Conservation (phyloP, 2,329 filamentous ascomycete species). For the Aspergillus aculeatus region DNA sequence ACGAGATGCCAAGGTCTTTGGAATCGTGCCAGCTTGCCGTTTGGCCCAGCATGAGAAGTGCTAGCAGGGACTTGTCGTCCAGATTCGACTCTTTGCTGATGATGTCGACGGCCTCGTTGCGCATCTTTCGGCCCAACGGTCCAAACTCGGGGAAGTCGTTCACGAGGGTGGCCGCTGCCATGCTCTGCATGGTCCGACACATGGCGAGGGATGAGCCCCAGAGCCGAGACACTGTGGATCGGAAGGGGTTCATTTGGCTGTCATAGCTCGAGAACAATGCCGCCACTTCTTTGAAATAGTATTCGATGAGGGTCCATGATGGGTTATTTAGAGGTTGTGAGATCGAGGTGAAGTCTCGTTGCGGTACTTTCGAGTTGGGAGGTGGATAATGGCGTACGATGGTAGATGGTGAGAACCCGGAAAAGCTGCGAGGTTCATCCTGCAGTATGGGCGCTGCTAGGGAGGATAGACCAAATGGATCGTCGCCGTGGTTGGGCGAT, state of each 20-base stretch:
- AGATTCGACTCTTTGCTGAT: constrained; percentile 49
- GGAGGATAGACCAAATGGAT: constrained; percentile 27
- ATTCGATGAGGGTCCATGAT: constrained; percentile 59
- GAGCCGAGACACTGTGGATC: constrained; percentile 57
- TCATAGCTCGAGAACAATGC: constrained; percentile 65
- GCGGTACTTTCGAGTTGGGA: constrained; percentile 16
- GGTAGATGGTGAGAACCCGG: constrained; percentile 32
- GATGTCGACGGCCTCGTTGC: constrained; percentile 53
- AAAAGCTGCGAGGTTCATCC: constrained; percentile 19
- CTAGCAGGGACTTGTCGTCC: constrained; percentile 57
- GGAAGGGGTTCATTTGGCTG: constrained; percentile 61
- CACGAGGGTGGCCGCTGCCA: constrained; percentile 61
- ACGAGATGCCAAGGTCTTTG: constrained; percentile 54
- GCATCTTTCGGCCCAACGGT: constrained; percentile 51
- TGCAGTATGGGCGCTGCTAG: constrained; percentile 22
- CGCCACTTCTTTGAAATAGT: constrained; percentile 64
- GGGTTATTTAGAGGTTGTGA: constrained; percentile 46
- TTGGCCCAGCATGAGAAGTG: constrained; percentile 58
- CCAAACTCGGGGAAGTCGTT: constrained; percentile 58
- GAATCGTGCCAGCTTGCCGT: constrained; percentile 62
- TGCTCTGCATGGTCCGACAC: constrained; percentile 62
- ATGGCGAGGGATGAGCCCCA: constrained; percentile 60
- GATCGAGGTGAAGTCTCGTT: constrained; percentile 35
- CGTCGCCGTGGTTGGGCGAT: constrained; percentile 20
- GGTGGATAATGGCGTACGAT: constrained; percentile 37